Evolutionary conservation across 208 protist genomes (phyloP).

Genomic region (Lotmaria passim): DNA sequence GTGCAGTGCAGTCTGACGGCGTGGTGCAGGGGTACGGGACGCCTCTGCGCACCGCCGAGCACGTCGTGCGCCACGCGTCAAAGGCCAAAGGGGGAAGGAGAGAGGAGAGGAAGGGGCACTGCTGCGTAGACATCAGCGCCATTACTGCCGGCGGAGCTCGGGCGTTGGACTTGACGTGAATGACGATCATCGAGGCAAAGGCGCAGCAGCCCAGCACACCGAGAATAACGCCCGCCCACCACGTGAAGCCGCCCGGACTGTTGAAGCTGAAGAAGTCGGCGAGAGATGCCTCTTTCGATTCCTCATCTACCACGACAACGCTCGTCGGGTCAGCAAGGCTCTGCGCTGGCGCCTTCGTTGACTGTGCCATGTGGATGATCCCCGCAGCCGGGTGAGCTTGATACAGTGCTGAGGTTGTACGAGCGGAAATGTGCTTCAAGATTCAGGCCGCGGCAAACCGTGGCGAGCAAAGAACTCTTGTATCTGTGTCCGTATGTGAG

Average conservation of each 20-base stretch:
- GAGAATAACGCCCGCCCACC: conserved; percentile 49
- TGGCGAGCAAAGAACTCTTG: no score
- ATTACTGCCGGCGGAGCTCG: conserved; percentile 34
- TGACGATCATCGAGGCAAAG: conserved; percentile 41
- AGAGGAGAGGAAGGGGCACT: conserved; percentile 40
- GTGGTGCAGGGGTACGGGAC: conserved; percentile 32
- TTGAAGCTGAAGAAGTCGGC: conserved; percentile 46
- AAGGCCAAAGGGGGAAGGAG: conserved; percentile 33
- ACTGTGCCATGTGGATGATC: not conserved
- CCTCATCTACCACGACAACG: conserved; percentile 12
- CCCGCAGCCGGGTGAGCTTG: no score
- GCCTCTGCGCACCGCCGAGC: conserved; percentile 13
- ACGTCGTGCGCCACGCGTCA: conserved; percentile 34
- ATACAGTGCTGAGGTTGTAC: no score
- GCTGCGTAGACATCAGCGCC: conserved; percentile 20
- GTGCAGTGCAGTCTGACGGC: conserved; percentile 45
- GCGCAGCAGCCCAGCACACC: conserved; percentile 29
- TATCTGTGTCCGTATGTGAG: no score
- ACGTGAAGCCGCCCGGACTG: conserved; percentile 36
- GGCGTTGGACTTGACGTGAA: conserved; percentile 22
- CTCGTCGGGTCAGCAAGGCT: conserved; percentile 4
- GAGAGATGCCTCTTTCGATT: not conserved
- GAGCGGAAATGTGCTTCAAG: no score
- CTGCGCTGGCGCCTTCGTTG: not conserved
- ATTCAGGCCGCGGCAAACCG: no score